Evolutionary conservation across 495 filamentous ascomycete genomes (phyloP).

Genomic region (Apiosordaria backusii): DNA sequence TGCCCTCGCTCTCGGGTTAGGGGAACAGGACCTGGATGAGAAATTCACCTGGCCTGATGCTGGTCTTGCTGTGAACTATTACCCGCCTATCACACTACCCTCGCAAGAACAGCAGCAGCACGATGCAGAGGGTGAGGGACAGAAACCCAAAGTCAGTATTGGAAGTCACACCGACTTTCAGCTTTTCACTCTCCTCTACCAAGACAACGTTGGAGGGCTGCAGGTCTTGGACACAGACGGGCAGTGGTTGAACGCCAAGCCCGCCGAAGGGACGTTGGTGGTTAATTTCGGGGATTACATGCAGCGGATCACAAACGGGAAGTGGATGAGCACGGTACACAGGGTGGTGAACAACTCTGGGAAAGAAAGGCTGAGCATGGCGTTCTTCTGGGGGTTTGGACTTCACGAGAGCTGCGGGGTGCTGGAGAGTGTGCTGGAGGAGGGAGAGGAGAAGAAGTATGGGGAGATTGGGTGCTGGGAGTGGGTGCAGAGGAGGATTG

Average conservation of each 20-base stretch:
- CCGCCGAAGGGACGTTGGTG: conserved; percentile 57
- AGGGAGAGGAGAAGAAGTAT: conserved; percentile 50
- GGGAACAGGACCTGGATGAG: conserved; percentile 48
- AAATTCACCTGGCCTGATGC: conserved; percentile 46
- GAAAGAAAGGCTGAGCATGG: conserved; percentile 52
- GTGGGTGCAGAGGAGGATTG: conserved; percentile 30
- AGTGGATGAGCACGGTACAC: conserved; percentile 58
- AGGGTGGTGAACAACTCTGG: conserved; percentile 51
- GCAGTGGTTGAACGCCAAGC: conserved; percentile 54
- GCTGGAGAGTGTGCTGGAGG: conserved; percentile 50
- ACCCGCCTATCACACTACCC: conserved; percentile 21
- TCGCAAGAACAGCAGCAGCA: background rate
- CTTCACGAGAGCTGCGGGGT: conserved; percentile 48
- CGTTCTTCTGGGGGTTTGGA: conserved; percentile 55
- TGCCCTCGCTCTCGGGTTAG: conserved; percentile 46
- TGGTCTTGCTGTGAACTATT: conserved; percentile 32
- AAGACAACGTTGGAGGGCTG: conserved; percentile 52
- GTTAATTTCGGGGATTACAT: conserved; percentile 67
- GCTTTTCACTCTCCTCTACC: conserved; percentile 57
- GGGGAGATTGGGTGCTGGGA: conserved; percentile 56
- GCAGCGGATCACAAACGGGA: conserved; percentile 61
- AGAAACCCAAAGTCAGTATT: conserved; percentile 31
- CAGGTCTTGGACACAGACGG: conserved; percentile 52
- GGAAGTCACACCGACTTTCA: conserved; percentile 63
- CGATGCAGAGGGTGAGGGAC: too few species aligned